Evolutionary conservation across 345 rosid species (phyloP).

Genomic region (Lepidium africanum): DNA sequence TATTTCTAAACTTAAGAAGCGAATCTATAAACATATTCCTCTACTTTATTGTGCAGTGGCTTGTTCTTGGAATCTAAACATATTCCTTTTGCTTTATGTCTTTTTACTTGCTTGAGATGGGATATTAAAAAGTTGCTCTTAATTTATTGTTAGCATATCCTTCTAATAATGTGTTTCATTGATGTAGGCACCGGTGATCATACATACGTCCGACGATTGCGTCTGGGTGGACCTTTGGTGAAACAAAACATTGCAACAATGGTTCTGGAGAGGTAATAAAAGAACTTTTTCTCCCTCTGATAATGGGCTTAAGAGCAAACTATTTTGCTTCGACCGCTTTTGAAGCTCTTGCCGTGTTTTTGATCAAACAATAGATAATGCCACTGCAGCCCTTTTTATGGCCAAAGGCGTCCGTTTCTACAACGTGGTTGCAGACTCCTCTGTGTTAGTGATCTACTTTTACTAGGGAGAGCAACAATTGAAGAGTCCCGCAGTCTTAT

Average conservation of each 20-base stretch:
- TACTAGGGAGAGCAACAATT: constrained; percentile 87
- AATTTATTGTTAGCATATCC: not conserved
- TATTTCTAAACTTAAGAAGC: not conserved
- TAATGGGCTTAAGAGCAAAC: constrained; percentile 6
- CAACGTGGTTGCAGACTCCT: constrained; percentile 84
- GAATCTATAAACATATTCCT: not conserved
- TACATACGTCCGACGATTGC: constrained; percentile 77
- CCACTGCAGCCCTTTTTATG: constrained; percentile 88
- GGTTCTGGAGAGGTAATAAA: constrained; percentile 87
- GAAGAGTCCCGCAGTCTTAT: constrained; percentile 91
- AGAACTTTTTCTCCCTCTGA: not conserved
- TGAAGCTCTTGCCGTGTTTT: constrained; percentile 22
- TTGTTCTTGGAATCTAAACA: not conserved
- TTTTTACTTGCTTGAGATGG: not conserved
- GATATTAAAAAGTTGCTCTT: not conserved
- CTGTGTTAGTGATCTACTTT: constrained; percentile 93
- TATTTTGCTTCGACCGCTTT: constrained; percentile 21
- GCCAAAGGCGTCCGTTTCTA: constrained; percentile 80
- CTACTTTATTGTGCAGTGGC: not conserved
- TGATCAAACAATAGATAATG: constrained; percentile 27
- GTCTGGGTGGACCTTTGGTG: constrained; percentile 87
- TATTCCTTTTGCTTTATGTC: not conserved
- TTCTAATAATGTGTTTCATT: constrained; percentile 2
- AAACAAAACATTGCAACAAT: constrained; percentile 89
- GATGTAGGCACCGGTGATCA: constrained; percentile 95